Base-by-base conservation (phyloP, 1,284 basidiomycete species). In the Laetiporus sulphureus region DNA sequence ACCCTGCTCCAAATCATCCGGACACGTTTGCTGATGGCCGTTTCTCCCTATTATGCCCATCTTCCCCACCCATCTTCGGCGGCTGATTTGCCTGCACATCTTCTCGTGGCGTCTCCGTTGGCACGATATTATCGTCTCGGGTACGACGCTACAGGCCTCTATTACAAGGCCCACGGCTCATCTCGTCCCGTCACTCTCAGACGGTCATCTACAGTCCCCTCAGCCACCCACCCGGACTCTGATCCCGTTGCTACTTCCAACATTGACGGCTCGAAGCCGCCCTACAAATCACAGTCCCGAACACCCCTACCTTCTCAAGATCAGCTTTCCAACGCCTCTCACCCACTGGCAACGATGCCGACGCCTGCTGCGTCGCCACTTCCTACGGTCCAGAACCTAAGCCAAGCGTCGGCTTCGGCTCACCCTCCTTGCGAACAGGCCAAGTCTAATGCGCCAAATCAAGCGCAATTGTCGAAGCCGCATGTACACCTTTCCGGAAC, bases 401-500 rank as follows among this genome's bases (percentile, higher is more conserved):
- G 22, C 35, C 42, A 18, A 36, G 40, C 38, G 48, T 51, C 21
- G 34, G 32, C 15, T 15, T 48, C 25, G 40, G 29, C 42, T 19
- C 41, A 42, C 20, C 21, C 38, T 11, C 34, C 45, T 20, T 34
- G 16, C 31, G 45, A 38, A 6, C 54, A 53, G 40, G 45, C 46
- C 36, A 44, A 47, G 33, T 33, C 44, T 21, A 27, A 50, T 44
- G 52, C 58, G 15, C n/a, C n/a, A n/a, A n/a, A n/a, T n/a, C 56
- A 63, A 25, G 44, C 56, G 38, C 60, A 57, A 40, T 46, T 52
- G 41, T 63, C 62, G 48, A 45, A 47, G 37, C 70, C 72, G 37
- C 38, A n/a, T 31, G 88, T 24, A 6, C 45, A 46, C 33, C 38
- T 42, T 24, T 30, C 45, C 5, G 45, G 92, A 37, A 91, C 91